Conservation (phyloP, 2,329 filamentous ascomycete genomes). For the Ophiosphaerella narmari region DNA sequence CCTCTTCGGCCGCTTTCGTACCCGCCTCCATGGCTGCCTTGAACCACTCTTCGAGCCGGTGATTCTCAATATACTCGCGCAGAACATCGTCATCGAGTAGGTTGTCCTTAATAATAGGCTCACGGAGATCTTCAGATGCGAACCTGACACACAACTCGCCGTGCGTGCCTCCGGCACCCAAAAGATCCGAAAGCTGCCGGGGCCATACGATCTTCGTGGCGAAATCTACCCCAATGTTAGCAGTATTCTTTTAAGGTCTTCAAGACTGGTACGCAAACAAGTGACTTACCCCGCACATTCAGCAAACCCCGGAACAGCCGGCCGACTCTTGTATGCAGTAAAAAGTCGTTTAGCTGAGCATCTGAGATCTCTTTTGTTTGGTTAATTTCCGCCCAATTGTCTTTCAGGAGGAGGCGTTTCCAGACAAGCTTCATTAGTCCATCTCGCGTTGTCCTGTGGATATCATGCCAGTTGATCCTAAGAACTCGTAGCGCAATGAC, state of each 20-base stretch:
- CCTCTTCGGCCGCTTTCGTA: constrained; percentile 35
- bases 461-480: constrained; percentile 58
- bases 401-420: constrained; percentile 81
- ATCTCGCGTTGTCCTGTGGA: constrained; percentile 52
- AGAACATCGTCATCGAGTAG: constrained; percentile 72
- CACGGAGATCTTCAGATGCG: constrained; percentile 61
- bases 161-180: constrained; percentile 58
- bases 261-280: not conserved
- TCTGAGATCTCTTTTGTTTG: constrained; percentile 77
- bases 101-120: constrained; percentile 73
- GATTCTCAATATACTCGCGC: constrained; percentile 66
- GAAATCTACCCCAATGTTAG: constrained; percentile 22
- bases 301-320: constrained; percentile 68
- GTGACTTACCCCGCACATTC: constrained; percentile 61
- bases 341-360: constrained; percentile 63
- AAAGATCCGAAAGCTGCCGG: constrained; percentile 25
- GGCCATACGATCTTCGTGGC: constrained; percentile 24
- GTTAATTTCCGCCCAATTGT: constrained; percentile 83
- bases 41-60: constrained; percentile 73
- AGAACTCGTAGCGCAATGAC: constrained; percentile 70
- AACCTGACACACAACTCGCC: constrained; percentile 62
- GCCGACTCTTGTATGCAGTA: constrained; percentile 69
- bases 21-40: constrained; percentile 48
- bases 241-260: not conserved
- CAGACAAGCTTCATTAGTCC: constrained; percentile 71